These are phyloP conservation scores for Lunularia cruciata DNA, from an alignment of 225 moss, liverwort and hornwort species.

Conservation along the genomic window DNA sequence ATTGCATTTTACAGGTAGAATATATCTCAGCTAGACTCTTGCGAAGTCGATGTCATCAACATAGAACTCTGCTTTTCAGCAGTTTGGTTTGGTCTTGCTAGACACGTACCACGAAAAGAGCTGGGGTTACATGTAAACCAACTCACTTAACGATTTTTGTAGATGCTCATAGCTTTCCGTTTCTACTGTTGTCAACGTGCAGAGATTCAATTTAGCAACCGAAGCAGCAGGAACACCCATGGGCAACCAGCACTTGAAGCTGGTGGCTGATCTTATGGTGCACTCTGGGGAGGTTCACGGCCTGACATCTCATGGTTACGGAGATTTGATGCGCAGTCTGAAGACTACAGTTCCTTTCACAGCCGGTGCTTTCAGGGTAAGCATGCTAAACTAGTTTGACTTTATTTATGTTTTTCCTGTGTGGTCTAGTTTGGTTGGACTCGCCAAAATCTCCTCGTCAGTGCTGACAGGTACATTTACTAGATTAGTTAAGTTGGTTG, in stretches of 20 bases:
- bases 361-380: slow-evolving; percentile 76
- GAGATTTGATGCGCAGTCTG: slow-evolving; percentile 61
- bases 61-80: no score
- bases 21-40: not conserved
- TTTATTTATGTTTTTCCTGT: not conserved
- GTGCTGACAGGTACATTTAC: no score
- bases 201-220: slow-evolving; percentile 75
- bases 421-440: not conserved
- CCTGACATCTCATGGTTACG: slow-evolving; percentile 67
- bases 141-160: no score
- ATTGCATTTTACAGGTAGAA: slow-evolving; percentile 65
- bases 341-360: slow-evolving; percentile 80
- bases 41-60: no score
- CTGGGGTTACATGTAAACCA: no score
- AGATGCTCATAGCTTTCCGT: not conserved
- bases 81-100: no score
- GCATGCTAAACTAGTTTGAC: not conserved
- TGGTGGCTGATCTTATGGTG: slow-evolving; percentile 87
- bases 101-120: no score
- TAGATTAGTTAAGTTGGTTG: no score
- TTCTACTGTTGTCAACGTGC: slow-evolving; percentile 22
- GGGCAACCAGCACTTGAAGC: slow-evolving; percentile 54
- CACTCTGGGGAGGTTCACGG: slow-evolving; percentile 85
- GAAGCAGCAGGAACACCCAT: slow-evolving; percentile 62
- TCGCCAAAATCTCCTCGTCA: no score